A percentile compares a stretch with the other conserved stretches of the same genome.
phyloP scores from a whole-genome alignment of 495 filamentous ascomycete genomes.

The Hypoxylon lienhwacheense region DNA sequence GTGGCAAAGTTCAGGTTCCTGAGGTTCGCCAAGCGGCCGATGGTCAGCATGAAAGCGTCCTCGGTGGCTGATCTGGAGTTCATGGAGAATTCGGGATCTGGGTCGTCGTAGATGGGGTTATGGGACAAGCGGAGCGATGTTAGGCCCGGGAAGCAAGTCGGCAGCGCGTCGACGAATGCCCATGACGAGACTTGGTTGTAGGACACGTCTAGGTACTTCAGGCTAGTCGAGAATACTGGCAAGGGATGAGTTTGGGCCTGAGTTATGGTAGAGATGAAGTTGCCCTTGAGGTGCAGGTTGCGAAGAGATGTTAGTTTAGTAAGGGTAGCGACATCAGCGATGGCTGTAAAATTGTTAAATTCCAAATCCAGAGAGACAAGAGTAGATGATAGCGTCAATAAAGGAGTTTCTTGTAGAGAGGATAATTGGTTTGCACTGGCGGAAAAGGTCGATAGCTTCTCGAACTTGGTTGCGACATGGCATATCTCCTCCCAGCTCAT shows the following conservation, averaged over 20 bases:
- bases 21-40: conserved; percentile 72
- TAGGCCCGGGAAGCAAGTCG: conserved; percentile 68
- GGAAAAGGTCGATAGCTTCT: conserved; percentile 59
- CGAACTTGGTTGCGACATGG: conserved; percentile 55
- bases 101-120: conserved; percentile 76
- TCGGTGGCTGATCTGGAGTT: conserved; percentile 53
- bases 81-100: conserved; percentile 47
- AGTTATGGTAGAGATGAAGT: conserved; percentile 48
- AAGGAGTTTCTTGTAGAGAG: conserved; percentile 44
- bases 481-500: conserved; percentile 72
- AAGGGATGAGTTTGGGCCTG: conserved; percentile 20
- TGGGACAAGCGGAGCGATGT: conserved; percentile 72
- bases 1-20: conserved; percentile 75
- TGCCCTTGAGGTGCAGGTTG: conserved; percentile 61
- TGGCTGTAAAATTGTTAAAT: conserved; percentile 67
- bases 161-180: conserved; percentile 68
- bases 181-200: conserved; percentile 75
- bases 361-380: conserved; percentile 68
- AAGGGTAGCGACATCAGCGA: conserved; percentile 62
- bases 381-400: conserved; percentile 50
- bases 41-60: conserved; percentile 81
- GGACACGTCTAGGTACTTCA: conserved; percentile 75
- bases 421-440: conserved; percentile 53
- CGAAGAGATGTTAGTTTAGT: conserved; percentile 60
- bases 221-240: conserved; percentile 40